Evolutionary conservation across 805 yeast genomes (phyloP).

Genomic region (Scheffersomyces coipomensis): DNA sequence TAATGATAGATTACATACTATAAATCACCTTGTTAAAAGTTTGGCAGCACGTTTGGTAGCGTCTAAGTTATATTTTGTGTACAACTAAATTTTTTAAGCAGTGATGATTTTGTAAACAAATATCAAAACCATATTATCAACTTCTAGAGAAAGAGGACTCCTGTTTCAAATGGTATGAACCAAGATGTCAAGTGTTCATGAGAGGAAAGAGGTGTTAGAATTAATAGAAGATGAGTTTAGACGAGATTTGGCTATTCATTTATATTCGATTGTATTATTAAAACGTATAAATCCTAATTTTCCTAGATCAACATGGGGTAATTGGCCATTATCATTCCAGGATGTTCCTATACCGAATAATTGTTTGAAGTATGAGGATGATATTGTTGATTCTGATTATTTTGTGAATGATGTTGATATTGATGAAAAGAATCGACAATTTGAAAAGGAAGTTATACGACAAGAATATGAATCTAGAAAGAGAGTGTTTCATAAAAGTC

Average conservation of each 20-base stretch:
- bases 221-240: slow-evolving; percentile 49
- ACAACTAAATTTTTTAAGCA: too few species aligned
- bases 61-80: too few species aligned
- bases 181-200: slow-evolving; percentile 11
- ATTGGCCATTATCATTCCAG: slow-evolving; percentile 55
- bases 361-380: slow-evolving; percentile 18
- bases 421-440: slow-evolving; percentile 3
- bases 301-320: slow-evolving; percentile 45
- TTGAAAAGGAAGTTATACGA: not conserved
- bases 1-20: too few species aligned
- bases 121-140: too few species aligned
- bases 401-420: slow-evolving; percentile 8
- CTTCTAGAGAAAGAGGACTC: not conserved
- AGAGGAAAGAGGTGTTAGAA: slow-evolving; percentile 21
- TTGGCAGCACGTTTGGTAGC: too few species aligned
- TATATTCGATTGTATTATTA: slow-evolving; percentile 55
- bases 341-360: slow-evolving; percentile 38
- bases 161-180: not conserved
- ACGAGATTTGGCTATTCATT: slow-evolving; percentile 60
- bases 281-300: slow-evolving; percentile 34
- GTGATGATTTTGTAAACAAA: too few species aligned
- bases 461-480: not conserved
- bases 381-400: slow-evolving; percentile 5
- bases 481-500: not conserved
- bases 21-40: too few species aligned